Base-by-base conservation (phyloP, 208 protist species). In the Tritrichomonas foetus region DNA sequence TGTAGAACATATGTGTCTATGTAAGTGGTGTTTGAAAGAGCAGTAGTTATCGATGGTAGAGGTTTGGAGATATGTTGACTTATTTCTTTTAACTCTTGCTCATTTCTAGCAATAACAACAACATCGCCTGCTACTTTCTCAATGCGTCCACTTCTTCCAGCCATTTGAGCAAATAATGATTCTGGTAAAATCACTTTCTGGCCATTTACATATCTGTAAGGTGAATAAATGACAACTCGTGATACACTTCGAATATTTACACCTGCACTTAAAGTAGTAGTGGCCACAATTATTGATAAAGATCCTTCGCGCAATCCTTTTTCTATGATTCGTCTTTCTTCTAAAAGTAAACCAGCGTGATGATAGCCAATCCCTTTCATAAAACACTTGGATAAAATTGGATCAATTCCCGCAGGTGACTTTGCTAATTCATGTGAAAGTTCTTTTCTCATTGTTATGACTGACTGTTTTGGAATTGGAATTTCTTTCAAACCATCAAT, bases 281-380 rank as follows among this genome's bases (percentile, higher is more conserved):
- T 84, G 8, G 74, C 74, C 1, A 84, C 44, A 33, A 84, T n/a
- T 33, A 84, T n/a, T 3, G 27, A 47, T 33, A 84, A 9, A 22
- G 36, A 25, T 53, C 74, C 74, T 33, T 53, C 53, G 49, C 36
- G 8, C 20, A 84, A 53, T 22, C 74, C 74, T 53, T 9, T 33
- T 84, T 84, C 74, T 53, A 84, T 44, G 13, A 84, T 53, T 84
- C n/a, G 49, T 53, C 74, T 49, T 84, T 84, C 74, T 53, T 84
- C 74, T n/a, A 84, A 20, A n/a, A 84, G 22, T n/a, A 84, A 30
- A 33, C 74, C 74, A n/a, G 74, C 74, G 53, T 84, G 74, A 53
- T 84, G 74, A 53, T 33, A 84, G 5, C 8, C 74, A 53, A 84
- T 53, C 33, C 74, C 44, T 53, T 49, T 53, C 25, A 53, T 33